phyloP scores from a whole-genome alignment of 495 filamentous ascomycete genomes.

The Neurospora sp. region DNA sequence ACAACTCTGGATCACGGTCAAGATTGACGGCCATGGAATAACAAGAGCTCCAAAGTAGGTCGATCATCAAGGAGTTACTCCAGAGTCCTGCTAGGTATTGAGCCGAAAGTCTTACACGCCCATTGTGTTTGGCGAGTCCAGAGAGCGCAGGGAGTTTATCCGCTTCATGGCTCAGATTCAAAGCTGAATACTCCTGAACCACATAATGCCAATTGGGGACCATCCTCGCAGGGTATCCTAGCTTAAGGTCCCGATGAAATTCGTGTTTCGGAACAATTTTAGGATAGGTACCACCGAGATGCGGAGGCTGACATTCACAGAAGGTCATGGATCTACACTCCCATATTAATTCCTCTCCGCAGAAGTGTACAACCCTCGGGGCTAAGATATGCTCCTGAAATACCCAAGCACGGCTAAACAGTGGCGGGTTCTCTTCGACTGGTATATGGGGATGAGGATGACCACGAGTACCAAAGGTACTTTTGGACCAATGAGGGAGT shows the following conservation, averaged over 20 bases:
- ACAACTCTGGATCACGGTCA: background rate
- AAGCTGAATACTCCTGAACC: too few species aligned
- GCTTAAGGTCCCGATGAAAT: too few species aligned
- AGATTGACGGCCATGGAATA: background rate
- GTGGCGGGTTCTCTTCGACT: slow-evolving; percentile 2
- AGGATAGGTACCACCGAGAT: background rate
- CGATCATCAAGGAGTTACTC: background rate
- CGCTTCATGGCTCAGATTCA: background rate
- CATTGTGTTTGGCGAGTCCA: background rate
- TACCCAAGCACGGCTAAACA: background rate
- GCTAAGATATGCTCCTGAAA: slow-evolving; percentile 3
- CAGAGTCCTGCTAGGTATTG: background rate
- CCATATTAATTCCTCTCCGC: background rate
- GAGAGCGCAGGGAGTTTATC: background rate
- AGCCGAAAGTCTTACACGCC: too few species aligned
- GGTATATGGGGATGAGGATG: background rate
- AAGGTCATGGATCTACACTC: background rate
- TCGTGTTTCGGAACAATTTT: too few species aligned
- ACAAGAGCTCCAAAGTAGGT: background rate
- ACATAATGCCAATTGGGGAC: too few species aligned
- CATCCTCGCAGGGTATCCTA: too few species aligned
- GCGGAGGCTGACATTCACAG: background rate
- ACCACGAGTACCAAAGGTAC: too few species aligned
- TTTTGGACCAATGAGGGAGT: too few species aligned
- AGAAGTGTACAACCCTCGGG: background rate